Base-by-base conservation (phyloP, 2,329 filamentous ascomycete species). In the Fusarium sterilihyphosum region DNA sequence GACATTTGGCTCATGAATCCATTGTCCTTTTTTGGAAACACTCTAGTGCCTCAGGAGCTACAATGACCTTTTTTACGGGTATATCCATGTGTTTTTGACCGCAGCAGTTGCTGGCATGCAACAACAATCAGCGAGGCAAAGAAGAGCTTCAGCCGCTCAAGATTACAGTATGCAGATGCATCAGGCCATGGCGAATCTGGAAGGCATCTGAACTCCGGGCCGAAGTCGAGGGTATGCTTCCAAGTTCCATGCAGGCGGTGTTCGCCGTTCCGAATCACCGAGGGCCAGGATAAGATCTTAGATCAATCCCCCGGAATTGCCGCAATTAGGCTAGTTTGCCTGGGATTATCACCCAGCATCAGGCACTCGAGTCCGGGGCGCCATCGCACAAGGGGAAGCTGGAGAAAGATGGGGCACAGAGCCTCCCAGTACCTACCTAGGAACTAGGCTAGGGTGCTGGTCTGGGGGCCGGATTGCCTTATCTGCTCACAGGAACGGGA, bases 241-340 rank as follows among this genome's bases (percentile, higher is more conserved):
- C 63, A 73, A 61, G 65, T 61, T 71, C 47, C 63, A 73, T 63
- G 65, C 62, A 26, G 61, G 70, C 78, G 78, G 77, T 77, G 74
- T 77, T 81, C 72, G 70, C 78, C 78, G 78, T 75, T 74, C 79
- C 78, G 79, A 78, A 78, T 69, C 80, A 80, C 77, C 79, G 77
- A 77, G 66, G 44, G 58, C 66, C 65, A 78, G 76, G 76, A 74
- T 74, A 73, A 80, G 80, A 81, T 81, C 80, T 81, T 66, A 81
- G 80, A 81, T 81, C 77, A 77, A 75, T 70, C 70, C 77, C 78
- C 78, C 79, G 79, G 80, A 78, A 81, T 77, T 78, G 66, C 80
- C 76, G 37, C 61, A 80, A 71, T 18, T 22, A 57, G 72, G 74
- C 71, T 81, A 81, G 80, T 29, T 41, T 16, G 31, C 20, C 47